A percentile compares a stretch with the other conserved stretches of the same genome.
Evolutionary conservation across 208 protist genomes (phyloP).

Genomic region (Wallacemonas rigidus): DNA sequence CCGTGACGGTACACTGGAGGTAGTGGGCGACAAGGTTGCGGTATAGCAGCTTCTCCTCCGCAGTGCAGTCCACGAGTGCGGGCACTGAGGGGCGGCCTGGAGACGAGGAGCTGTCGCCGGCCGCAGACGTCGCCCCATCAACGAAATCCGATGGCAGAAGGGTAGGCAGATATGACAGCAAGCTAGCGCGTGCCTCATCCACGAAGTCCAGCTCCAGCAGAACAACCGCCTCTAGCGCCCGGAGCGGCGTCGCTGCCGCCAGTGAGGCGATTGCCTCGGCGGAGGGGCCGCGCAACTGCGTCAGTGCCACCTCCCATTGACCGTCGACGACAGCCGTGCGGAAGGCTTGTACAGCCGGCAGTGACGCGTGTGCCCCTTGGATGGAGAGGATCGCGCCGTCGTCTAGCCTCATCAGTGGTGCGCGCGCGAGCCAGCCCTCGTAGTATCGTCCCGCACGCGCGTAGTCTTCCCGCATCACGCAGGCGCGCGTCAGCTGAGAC

Average conservation of each 20-base stretch:
- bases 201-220: slow-evolving; percentile 53
- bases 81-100: not conserved
- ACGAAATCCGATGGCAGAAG: slow-evolving; percentile 29
- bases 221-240: slow-evolving; percentile 58
- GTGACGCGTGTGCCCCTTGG: slow-evolving; percentile 17
- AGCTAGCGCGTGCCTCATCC: slow-evolving; percentile 47
- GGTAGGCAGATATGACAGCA: slow-evolving; percentile 71
- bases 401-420: not conserved
- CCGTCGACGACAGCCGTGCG: slow-evolving; percentile 32
- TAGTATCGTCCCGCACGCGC: not conserved
- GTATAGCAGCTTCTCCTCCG: slow-evolving; percentile 47
- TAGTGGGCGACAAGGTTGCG: slow-evolving; percentile 61
- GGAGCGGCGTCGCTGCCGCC: slow-evolving; percentile 53
- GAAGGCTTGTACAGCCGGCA: slow-evolving; percentile 41
- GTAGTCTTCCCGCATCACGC: slow-evolving; percentile 67
- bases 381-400: not conserved
- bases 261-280: slow-evolving; percentile 22
- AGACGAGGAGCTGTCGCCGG: not conserved
- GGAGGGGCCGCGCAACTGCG: not conserved
- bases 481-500: slow-evolving; percentile 36
- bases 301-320: slow-evolving; percentile 41
- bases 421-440: not conserved
- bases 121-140: not conserved
- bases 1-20: slow-evolving; percentile 57
- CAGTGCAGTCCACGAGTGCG: slow-evolving; percentile 18